Evolutionary conservation across 2,329 filamentous ascomycete genomes (phyloP).

Genomic region (Alternaria brassicicola): DNA sequence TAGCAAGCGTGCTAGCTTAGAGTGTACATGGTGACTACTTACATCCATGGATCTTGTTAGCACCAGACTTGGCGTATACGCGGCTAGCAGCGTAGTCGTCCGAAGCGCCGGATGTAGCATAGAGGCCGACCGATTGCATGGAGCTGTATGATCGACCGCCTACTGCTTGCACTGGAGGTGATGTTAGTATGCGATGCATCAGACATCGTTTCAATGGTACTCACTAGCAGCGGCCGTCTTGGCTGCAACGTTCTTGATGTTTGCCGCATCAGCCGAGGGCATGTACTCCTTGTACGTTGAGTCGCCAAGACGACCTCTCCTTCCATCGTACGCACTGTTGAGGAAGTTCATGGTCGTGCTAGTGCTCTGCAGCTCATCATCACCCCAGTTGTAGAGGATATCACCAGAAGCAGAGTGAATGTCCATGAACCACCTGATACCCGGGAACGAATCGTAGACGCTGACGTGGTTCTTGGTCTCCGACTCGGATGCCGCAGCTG

Average conservation of each 20-base stretch:
- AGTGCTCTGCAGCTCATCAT: conserved; percentile 59
- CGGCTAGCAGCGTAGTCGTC: conserved; percentile 51
- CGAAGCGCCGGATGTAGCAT: conserved; percentile 47
- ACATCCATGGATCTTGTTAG: conserved; percentile 50
- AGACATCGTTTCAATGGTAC: neutral
- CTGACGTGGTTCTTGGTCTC: conserved; percentile 63
- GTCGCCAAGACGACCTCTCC: conserved; percentile 56
- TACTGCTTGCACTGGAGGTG: conserved; percentile 41
- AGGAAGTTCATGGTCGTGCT: conserved; percentile 58
- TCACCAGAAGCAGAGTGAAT: conserved; percentile 62
- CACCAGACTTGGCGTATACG: conserved; percentile 42
- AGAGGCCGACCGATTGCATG: conserved; percentile 46
- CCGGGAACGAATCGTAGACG: conserved; percentile 57
- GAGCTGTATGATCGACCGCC: conserved; percentile 45
- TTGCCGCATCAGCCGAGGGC: conserved; percentile 41
- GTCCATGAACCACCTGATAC: conserved; percentile 64
- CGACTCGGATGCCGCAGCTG: conserved; percentile 60
- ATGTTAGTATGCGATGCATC: neutral
- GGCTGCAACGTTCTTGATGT: conserved; percentile 42
- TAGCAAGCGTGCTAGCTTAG: neutral
- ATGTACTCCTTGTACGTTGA: conserved; percentile 60
- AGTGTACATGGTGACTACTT: conserved; percentile 40
- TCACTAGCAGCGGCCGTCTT: conserved; percentile 39
- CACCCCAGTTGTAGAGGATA: conserved; percentile 64
- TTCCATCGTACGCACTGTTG: conserved; percentile 59